phyloP scores from a whole-genome alignment of 345 rosid genomes.

The Populus simonii region DNA sequence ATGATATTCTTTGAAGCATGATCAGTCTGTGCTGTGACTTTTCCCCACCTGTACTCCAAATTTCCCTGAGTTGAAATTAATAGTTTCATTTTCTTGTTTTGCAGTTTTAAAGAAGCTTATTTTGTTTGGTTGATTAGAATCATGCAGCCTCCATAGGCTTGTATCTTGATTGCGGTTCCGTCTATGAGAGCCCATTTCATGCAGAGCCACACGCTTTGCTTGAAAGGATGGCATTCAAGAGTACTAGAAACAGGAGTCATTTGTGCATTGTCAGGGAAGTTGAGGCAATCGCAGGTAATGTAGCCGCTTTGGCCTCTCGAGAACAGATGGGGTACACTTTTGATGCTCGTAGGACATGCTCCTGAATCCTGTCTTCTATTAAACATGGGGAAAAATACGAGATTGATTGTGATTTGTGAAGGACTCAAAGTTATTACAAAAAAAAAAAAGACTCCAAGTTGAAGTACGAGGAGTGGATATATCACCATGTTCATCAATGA shows the following conservation, averaged over 20 bases:
- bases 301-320: constrained; percentile 72
- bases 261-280: constrained; percentile 66
- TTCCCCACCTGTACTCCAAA: neutral
- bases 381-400: too few species aligned
- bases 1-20: constrained; percentile 65
- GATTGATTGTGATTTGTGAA: too few species aligned
- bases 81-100: neutral
- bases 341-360: constrained; percentile 48
- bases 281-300: constrained; percentile 81
- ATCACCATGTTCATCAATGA: neutral
- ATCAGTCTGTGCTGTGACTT: constrained; percentile 27
- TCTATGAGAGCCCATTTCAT: constrained; percentile 62
- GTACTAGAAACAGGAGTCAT: constrained; percentile 74
- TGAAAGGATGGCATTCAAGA: constrained; percentile 86
- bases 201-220: constrained; percentile 72
- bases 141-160: constrained; percentile 81
- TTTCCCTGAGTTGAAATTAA: neutral
- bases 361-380: too few species aligned
- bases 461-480: too few species aligned
- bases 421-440: too few species aligned
- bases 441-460: too few species aligned
- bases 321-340: constrained; percentile 81
- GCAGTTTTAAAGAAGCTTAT: neutral
- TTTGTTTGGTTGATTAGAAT: constrained; percentile 41
- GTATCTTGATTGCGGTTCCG: constrained; percentile 66